Conservation (phyloP, 2,329 filamentous ascomycete genomes). For the Xylaria sp. region DNA sequence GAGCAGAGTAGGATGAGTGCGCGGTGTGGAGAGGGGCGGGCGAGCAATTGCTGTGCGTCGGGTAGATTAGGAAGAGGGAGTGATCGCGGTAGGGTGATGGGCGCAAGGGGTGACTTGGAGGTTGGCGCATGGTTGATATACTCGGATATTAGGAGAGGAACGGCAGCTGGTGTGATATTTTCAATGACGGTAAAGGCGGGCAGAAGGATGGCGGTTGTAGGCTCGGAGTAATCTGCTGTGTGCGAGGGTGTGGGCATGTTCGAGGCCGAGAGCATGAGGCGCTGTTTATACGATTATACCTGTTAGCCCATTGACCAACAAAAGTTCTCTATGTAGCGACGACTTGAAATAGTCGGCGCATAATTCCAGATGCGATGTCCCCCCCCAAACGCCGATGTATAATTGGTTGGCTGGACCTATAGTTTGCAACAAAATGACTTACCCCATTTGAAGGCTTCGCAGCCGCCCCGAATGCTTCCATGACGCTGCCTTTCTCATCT, state of each 20-base stretch:
- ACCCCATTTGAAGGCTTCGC: slow-evolving; percentile 72
- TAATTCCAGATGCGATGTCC: not conserved
- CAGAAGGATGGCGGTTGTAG: slow-evolving; percentile 82
- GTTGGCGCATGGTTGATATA: slow-evolving; percentile 77
- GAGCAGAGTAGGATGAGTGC: slow-evolving; percentile 93
- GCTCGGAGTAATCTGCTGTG: slow-evolving; percentile 65
- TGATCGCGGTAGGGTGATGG: slow-evolving; percentile 45
- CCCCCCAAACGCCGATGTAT: not conserved
- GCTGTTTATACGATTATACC: slow-evolving; percentile 51
- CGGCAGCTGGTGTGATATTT: slow-evolving; percentile 78
- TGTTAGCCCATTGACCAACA: slow-evolving; percentile 7
- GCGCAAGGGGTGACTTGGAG: slow-evolving; percentile 66
- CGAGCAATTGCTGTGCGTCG: slow-evolving; percentile 38
- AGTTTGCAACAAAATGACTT: slow-evolving; percentile 41
- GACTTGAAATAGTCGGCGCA: not conserved
- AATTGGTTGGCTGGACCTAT: not conserved
- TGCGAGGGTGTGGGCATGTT: slow-evolving; percentile 83
- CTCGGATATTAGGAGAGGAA: slow-evolving; percentile 71
- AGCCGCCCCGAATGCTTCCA: slow-evolving; percentile 72
- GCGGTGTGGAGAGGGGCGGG: slow-evolving; percentile 77
- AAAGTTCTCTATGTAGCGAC: not conserved
- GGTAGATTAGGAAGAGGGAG: slow-evolving; percentile 40
- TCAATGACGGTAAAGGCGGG: slow-evolving; percentile 84
- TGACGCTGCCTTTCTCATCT: slow-evolving; percentile 85
- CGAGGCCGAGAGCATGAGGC: slow-evolving; percentile 87